A percentile compares a stretch with the other conserved stretches of the same genome.
phyloP scores from a whole-genome alignment of 1,284 basidiomycete genomes.

The Boletus calvinii region DNA sequence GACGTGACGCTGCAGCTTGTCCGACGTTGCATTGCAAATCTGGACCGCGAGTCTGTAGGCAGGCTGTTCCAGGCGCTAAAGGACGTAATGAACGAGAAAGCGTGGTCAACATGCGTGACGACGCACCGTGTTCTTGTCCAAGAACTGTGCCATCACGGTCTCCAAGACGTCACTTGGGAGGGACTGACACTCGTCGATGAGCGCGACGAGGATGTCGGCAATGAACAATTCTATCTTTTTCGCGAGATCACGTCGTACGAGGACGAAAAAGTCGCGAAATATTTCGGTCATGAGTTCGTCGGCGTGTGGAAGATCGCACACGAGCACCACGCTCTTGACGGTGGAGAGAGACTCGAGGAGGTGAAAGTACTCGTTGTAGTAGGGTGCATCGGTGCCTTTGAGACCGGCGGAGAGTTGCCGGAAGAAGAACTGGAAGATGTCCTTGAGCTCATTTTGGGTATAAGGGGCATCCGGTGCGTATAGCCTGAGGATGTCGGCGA shows the following conservation, averaged over 20 bases:
- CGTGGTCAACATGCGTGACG: neutral
- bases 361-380: conserved; percentile 90
- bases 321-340: conserved; percentile 92
- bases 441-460: conserved; percentile 81
- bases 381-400: conserved; percentile 66
- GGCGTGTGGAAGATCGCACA: conserved; percentile 85
- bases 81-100: conserved; percentile 1
- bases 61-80: conserved; percentile 70
- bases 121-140: conserved; percentile 68
- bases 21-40: conserved; percentile 81
- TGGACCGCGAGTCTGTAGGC: conserved; percentile 85
- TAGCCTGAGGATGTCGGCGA: conserved; percentile 90
- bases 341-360: conserved; percentile 89
- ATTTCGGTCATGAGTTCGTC: conserved; percentile 86
- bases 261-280: conserved; percentile 80
- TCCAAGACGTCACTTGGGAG: conserved; percentile 82
- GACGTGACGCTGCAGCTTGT: conserved; percentile 88
- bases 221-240: conserved; percentile 90
- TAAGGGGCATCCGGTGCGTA: conserved; percentile 98
- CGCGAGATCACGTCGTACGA: conserved; percentile 79
- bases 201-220: conserved; percentile 83
- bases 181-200: conserved; percentile 83
- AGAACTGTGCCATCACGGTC: conserved; percentile 82
- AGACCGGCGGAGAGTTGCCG: conserved; percentile 78
- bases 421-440: conserved; percentile 95